Evolutionary conservation across 345 rosid species (phyloP).

Genomic region (Aquilaria malaccensis): DNA sequence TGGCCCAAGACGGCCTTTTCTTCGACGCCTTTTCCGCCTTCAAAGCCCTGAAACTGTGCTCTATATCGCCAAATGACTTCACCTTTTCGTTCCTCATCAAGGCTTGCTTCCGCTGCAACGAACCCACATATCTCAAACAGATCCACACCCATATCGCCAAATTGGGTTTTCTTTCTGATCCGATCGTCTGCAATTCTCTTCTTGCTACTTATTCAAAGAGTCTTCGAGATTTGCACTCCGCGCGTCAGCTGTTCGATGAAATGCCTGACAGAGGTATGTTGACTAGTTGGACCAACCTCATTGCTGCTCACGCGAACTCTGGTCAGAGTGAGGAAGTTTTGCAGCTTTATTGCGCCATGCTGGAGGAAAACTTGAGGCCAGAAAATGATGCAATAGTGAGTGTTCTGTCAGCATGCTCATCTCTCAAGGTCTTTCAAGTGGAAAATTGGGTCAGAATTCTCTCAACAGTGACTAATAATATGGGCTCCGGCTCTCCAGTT

Average conservation of each 20-base stretch:
- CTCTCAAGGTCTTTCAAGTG: constrained; percentile 12
- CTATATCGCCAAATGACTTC: constrained; percentile 28
- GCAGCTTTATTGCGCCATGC: constrained; percentile 23
- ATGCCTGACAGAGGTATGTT: constrained; percentile 25
- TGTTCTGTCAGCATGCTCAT: constrained; percentile 31
- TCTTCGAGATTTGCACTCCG: constrained; percentile 22
- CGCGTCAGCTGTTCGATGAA: constrained; percentile 37
- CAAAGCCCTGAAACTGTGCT: constrained; percentile 15
- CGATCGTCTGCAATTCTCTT: constrained; percentile 27
- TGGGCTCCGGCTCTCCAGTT: background rate
- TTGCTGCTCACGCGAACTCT: constrained; percentile 27
- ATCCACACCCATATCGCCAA: constrained; percentile 27
- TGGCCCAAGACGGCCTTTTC: constrained; percentile 17
- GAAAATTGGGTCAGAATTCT: constrained; percentile 28
- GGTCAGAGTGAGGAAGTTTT: constrained; percentile 26
- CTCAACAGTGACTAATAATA: constrained; percentile 1
- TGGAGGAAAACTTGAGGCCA: constrained; percentile 20
- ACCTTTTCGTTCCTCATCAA: constrained; percentile 28
- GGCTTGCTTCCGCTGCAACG: constrained; percentile 22
- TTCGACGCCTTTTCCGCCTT: constrained; percentile 18
- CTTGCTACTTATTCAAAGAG: constrained; percentile 20
- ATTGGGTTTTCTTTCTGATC: constrained; percentile 21
- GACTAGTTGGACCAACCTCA: constrained; percentile 29
- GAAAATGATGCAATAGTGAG: constrained; percentile 30
- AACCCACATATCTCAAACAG: constrained; percentile 18